Evolutionary conservation across 2,329 filamentous ascomycete genomes (phyloP).

Genomic region (Bertia moriformis): DNA sequence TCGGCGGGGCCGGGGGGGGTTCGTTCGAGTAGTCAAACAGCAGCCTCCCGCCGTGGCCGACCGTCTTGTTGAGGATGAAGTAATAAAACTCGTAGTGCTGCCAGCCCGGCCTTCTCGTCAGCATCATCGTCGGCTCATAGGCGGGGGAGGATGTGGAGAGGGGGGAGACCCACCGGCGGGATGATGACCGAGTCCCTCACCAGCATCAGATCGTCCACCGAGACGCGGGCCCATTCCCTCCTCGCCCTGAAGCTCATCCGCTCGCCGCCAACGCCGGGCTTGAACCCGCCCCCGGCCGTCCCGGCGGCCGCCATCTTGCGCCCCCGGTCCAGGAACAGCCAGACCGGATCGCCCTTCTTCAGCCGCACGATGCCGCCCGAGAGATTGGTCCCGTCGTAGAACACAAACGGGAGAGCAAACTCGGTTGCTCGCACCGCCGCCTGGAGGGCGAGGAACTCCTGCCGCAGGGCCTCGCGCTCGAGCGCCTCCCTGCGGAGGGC

Average conservation of each 20-base stretch:
- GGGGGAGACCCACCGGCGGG: slow-evolving; percentile 59
- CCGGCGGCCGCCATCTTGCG: slow-evolving; percentile 84
- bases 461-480: slow-evolving; percentile 58
- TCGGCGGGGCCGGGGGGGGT: slow-evolving; percentile 15
- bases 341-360: slow-evolving; percentile 84
- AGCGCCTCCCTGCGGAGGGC: slow-evolving; percentile 67
- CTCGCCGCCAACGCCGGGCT: slow-evolving; percentile 37
- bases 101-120: no score
- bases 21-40: slow-evolving; percentile 64
- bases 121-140: no score
- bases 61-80: slow-evolving; percentile 83
- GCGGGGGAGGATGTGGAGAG: no score
- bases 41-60: slow-evolving; percentile 39
- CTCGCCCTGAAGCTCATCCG: slow-evolving; percentile 43
- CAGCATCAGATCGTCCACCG: slow-evolving; percentile 88
- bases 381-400: slow-evolving; percentile 86
- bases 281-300: slow-evolving; percentile 69
- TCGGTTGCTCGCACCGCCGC: slow-evolving; percentile 79
- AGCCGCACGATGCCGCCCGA: slow-evolving; percentile 72
- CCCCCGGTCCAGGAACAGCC: slow-evolving; percentile 84
- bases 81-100: slow-evolving; percentile 97
- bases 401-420: slow-evolving; percentile 84
- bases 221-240: slow-evolving; percentile 80
- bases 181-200: slow-evolving; percentile 83
- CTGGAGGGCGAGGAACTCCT: slow-evolving; percentile 70